These are phyloP conservation scores for Prunus davidiana DNA, from an alignment of 306 rosid species.

Conservation along the genomic window DNA sequence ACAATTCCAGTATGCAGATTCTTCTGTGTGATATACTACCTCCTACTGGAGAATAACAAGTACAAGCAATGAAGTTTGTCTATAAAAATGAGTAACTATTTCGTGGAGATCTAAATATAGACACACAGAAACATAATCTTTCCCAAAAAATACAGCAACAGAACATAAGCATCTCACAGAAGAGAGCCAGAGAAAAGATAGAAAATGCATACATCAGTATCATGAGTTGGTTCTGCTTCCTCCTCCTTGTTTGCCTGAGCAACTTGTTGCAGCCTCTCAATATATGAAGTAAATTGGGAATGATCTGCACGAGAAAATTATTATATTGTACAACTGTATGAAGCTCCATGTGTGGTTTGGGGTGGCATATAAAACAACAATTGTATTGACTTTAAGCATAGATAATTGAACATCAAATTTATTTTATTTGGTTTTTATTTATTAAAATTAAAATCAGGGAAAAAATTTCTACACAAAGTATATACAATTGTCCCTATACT, in stretches of 20 bases:
- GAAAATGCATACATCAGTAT: constrained; percentile 49
- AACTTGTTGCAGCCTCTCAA: constrained; percentile 57
- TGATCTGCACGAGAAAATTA: constrained; percentile 41
- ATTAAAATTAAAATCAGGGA: background rate
- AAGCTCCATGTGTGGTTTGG: background rate
- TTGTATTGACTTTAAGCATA: background rate
- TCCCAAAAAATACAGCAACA: background rate
- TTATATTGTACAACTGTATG: background rate
- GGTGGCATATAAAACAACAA: background rate
- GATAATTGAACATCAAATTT: background rate
- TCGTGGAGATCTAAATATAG: background rate
- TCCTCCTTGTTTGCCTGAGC: constrained; percentile 55
- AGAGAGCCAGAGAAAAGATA: constrained; percentile 21
- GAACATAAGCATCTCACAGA: constrained; percentile 10
- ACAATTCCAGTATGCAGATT: background rate
- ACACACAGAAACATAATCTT: background rate
- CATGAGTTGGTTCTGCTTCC: constrained; percentile 30
- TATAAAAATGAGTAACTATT: background rate
- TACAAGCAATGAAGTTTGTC: background rate
- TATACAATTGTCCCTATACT: background rate
- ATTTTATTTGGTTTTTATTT: background rate
- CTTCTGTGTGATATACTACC: background rate
- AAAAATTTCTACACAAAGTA: no score
- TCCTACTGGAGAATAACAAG: background rate
- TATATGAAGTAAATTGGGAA: constrained; percentile 46